Base-by-base conservation (phyloP, 108 stramenopile genomes). In the Nitzschia sp. region DNA sequence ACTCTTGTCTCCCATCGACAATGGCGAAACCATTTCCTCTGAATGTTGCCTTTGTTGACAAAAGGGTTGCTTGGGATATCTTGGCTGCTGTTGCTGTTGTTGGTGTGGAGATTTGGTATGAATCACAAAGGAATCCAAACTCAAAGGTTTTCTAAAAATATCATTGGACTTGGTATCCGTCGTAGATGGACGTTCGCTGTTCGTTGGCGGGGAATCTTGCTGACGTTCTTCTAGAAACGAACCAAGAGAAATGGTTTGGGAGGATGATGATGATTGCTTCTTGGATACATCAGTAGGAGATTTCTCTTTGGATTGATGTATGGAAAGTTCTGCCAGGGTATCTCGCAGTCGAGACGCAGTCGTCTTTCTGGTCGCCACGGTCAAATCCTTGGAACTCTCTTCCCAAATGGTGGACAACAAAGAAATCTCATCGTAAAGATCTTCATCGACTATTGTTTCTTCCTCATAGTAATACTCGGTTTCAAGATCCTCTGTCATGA, bases 371-470 rank as follows among this genome's bases (percentile, higher is more conserved):
- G 46, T 48, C 2, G n/a, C 17, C n/a, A 48, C 46, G 21, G 19
- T 55, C 21, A 55, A 24, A 26, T 55, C 54, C 21, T 55, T 55
- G 54, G 54, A 55, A 26, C 24, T 25, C 21, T 55, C 54, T 55
- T 55, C 54, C 54, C 54, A 55, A 55, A 55, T 24, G 22, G 54
- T 55, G 11, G 54, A 55, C 21, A 55, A 20, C 54, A 55, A 55
- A 15, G 54, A 55, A 25, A 55, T 24, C 25, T 55, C 54, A 8
- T 55, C 54, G 25, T 25, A 55, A 5, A 48, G 1, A 3, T 48
- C 46, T 55, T 55, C 54, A 3, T 55, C 54, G 6, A 55, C 21
- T 12, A 55, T 26, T 55, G 21, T 26, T 55, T 55, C 54, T 3
- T 55, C 54, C 6, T 55, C 54, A 14, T 55, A 21, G 17, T 55